A percentile compares a stretch with the other conserved stretches of the same genome.
These are phyloP conservation scores for Cryptosporidium ubiquitum DNA, from an alignment of 169 alveolate genomes.

Conservation along the genomic window DNA sequence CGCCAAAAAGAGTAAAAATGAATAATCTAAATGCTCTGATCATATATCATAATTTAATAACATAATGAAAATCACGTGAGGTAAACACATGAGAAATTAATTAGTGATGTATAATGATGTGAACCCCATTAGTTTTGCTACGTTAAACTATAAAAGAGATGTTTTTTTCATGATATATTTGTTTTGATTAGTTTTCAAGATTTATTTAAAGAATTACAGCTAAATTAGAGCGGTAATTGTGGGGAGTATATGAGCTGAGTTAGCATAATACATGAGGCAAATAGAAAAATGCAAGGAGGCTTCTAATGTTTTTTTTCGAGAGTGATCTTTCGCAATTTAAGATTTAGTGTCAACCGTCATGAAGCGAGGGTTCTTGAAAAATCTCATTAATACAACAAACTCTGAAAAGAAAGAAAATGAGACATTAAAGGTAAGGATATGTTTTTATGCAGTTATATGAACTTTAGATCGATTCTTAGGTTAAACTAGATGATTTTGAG, in stretches of 20 bases:
- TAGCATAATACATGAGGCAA: not conserved
- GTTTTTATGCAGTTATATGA: not conserved
- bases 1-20: not conserved
- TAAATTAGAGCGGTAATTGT: not conserved
- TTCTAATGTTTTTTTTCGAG: not conserved
- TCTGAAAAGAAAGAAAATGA: not conserved
- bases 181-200: not conserved
- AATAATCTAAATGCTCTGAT: not conserved
- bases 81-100: not conserved
- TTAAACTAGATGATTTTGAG: slow-evolving; percentile 1
- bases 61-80: too few relatives aligned
- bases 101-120: too few relatives aligned
- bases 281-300: not conserved
- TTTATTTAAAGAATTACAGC: not conserved
- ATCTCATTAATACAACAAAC: not conserved
- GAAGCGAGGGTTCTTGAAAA: slow-evolving; percentile 55
- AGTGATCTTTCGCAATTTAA: not conserved
- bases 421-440: slow-evolving; percentile 15
- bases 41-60: too few relatives aligned
- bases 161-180: too few relatives aligned
- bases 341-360: not conserved
- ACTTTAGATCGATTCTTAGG: slow-evolving; percentile 2
- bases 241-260: not conserved
- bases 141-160: not conserved
- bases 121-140: too few relatives aligned